These are phyloP conservation scores for Volvariella volvacea DNA, from an alignment of 1,284 basidiomycete genomes.

Conservation along the genomic window DNA sequence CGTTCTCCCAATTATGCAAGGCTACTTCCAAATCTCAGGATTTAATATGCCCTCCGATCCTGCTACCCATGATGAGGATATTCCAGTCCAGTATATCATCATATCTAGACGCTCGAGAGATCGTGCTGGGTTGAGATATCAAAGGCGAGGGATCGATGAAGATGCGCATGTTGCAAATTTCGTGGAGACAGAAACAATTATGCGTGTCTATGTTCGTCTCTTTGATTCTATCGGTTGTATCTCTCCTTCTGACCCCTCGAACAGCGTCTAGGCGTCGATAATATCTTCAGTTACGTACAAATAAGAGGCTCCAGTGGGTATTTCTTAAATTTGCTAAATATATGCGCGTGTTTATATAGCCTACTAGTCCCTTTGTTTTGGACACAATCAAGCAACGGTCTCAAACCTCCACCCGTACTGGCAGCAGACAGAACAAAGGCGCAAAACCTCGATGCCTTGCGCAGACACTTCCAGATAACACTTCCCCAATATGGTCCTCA, in stretches of 20 bases:
- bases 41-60: conserved; percentile 60
- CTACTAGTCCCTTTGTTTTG: conserved; percentile 78
- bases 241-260: neutral
- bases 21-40: conserved; percentile 70
- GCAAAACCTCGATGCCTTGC: conserved; percentile 68
- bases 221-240: neutral
- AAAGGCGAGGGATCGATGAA: conserved; percentile 88
- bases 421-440: conserved; percentile 64
- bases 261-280: conserved; percentile 63
- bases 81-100: conserved; percentile 57
- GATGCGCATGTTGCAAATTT: conserved; percentile 85
- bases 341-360: conserved; percentile 3
- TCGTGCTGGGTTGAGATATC: conserved; percentile 92
- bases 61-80: conserved; percentile 37
- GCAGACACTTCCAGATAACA: conserved; percentile 70
- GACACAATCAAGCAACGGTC: conserved; percentile 76
- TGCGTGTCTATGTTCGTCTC: conserved; percentile 62
- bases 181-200: conserved; percentile 89
- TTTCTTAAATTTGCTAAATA: conserved; percentile 1
- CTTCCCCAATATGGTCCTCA: conserved; percentile 71
- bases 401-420: conserved; percentile 86
- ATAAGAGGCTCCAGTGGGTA: conserved; percentile 79
- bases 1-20: conserved; percentile 85
- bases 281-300: conserved; percentile 85
- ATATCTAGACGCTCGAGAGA: conserved; percentile 87